Percentiles rank a stretch among this genome's conserved stretches.
Evolutionary conservation across 768 basidiomycete genomes (phyloP).

Genomic region (Infundibulicybe gibba): DNA sequence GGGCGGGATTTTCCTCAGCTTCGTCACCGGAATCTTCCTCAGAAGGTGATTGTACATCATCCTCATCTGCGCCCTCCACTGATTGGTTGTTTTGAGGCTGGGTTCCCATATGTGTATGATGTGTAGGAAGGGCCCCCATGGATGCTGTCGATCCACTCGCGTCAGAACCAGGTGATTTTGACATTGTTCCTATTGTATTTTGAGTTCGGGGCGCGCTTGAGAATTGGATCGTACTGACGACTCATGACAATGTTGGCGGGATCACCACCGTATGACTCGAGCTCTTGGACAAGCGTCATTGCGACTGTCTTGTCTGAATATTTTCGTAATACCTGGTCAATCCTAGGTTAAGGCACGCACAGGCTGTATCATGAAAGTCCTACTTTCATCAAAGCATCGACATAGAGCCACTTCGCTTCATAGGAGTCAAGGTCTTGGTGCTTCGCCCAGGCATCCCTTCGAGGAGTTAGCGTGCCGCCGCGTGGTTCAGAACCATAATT

Average conservation of each 20-base stretch:
- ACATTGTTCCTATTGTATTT: slow-evolving; percentile 32
- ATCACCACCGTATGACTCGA: slow-evolving; percentile 74
- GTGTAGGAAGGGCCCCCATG: slow-evolving; percentile 12
- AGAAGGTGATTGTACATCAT: too few species aligned
- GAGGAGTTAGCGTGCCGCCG: slow-evolving; percentile 5
- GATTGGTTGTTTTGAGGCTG: slow-evolving; percentile 20
- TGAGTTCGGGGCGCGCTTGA: too few species aligned
- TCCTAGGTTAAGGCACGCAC: not conserved
- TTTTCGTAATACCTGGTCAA: slow-evolving; percentile 63
- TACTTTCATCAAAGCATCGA: slow-evolving; percentile 83
- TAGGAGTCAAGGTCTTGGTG: slow-evolving; percentile 75
- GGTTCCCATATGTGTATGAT: slow-evolving; percentile 10
- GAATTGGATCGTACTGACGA: slow-evolving; percentile 34
- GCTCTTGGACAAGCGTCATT: slow-evolving; percentile 68
- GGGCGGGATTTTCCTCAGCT: slow-evolving; percentile 35
- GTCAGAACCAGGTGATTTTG: slow-evolving; percentile 52
- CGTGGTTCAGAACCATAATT: slow-evolving; percentile 1
- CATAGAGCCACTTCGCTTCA: slow-evolving; percentile 89
- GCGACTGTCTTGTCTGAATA: slow-evolving; percentile 84
- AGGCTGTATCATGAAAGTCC: slow-evolving; percentile 5
- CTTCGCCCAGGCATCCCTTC: slow-evolving; percentile 94
- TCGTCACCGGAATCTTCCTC: slow-evolving; percentile 27
- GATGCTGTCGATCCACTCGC: slow-evolving; percentile 66
- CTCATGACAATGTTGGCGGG: slow-evolving; percentile 62
- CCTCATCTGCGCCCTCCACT: slow-evolving; percentile 9